Evolutionary conservation across 1,284 basidiomycete species (phyloP).

Genomic region (Athelia psychrophila): DNA sequence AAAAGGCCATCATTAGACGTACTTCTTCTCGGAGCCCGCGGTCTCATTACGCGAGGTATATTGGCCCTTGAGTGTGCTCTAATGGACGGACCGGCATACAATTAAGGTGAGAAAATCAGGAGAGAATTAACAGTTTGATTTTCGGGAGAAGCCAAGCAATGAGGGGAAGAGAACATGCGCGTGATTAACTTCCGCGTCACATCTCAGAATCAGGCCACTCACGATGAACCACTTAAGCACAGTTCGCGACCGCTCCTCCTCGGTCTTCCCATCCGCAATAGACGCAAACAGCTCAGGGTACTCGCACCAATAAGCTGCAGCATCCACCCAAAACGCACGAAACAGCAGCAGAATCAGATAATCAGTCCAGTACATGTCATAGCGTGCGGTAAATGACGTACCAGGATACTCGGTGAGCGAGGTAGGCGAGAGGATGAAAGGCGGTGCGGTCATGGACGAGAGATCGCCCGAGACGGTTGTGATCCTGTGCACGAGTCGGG

Average conservation of each 20-base stretch:
- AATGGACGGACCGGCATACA: conserved; percentile 5
- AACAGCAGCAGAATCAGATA: conserved; percentile 1
- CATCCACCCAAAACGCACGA: neutral
- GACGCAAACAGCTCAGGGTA: conserved; percentile 81
- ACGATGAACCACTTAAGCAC: conserved; percentile 93
- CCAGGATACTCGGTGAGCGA: conserved; percentile 88
- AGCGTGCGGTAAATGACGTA: conserved; percentile 28
- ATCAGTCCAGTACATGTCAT: too few relatives aligned
- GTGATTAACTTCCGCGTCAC: neutral
- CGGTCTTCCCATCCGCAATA: conserved; percentile 74
- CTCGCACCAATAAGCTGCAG: conserved; percentile 87
- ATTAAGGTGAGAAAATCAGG: too few relatives aligned
- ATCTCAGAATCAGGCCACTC: conserved; percentile 21
- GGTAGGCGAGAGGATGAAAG: conserved; percentile 86
- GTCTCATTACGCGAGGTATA: conserved; percentile 92
- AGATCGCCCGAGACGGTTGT: conserved; percentile 90
- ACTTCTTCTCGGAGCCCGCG: conserved; percentile 98
- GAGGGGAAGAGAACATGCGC: neutral
- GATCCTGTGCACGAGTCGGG: conserved; percentile 43
- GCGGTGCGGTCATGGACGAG: conserved; percentile 92
- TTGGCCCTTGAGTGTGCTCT: conserved; percentile 91
- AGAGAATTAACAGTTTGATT: too few relatives aligned
- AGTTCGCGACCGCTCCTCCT: conserved; percentile 70
- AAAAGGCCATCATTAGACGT: conserved; percentile 19
- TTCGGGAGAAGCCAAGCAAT: neutral